Conservation (phyloP, 148 eudicot species). For the Amaranthus cruentus region DNA sequence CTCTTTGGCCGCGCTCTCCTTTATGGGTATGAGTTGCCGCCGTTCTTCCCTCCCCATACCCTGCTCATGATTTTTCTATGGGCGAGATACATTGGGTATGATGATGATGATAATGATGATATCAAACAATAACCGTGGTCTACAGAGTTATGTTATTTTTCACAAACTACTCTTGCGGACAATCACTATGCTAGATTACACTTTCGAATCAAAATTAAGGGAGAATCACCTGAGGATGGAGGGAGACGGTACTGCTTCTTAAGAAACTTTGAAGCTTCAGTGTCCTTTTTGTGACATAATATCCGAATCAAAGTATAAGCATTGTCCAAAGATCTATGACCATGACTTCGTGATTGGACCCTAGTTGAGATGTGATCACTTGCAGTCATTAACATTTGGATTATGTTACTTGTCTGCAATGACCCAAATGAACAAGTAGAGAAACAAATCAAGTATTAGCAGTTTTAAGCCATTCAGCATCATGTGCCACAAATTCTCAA, state of each 20-base stretch:
- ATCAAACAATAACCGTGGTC: too few species aligned
- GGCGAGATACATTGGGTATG: too few species aligned
- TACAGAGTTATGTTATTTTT: too few species aligned
- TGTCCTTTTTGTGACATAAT: conserved; percentile 86
- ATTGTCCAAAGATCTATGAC: conserved; percentile 48
- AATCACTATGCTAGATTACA: not conserved
- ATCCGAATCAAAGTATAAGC: conserved; percentile 74
- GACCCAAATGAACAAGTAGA: not conserved
- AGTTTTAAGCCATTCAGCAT: not conserved
- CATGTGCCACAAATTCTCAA: conserved; percentile 5
- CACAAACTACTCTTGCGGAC: too few species aligned
- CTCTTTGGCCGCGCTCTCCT: too few species aligned
- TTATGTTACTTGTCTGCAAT: conserved; percentile 65
- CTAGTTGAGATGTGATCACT: conserved; percentile 59
- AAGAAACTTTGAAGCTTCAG: conserved; percentile 71
- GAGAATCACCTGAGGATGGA: conserved; percentile 68
- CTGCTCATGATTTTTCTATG: too few species aligned
- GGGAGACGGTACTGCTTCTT: conserved; percentile 72
- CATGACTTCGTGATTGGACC: conserved; percentile 26
- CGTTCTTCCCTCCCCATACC: too few species aligned
- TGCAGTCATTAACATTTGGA: conserved; percentile 79
- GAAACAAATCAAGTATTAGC: not conserved
- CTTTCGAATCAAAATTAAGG: not conserved
- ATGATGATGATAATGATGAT: too few species aligned
- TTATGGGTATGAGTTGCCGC: too few species aligned